phyloP scores from a whole-genome alignment of 78 protist species.

The Capsaspora owczarzaki region DNA sequence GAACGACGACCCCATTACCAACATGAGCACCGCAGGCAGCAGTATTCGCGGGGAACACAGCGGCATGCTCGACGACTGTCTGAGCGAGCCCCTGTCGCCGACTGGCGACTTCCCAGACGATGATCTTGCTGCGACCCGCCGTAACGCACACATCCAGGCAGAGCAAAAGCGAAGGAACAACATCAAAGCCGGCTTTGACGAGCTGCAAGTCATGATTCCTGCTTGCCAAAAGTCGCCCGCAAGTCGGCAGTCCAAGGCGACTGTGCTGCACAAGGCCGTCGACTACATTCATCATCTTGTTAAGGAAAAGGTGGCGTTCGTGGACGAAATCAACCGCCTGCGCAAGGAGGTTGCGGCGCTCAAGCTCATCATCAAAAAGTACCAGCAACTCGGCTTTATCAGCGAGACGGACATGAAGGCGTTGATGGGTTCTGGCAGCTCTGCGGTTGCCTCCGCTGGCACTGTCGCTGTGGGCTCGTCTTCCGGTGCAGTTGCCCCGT shows the following conservation, averaged over 20 bases:
- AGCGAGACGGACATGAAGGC: constrained; percentile 2
- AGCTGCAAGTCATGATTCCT: constrained; percentile 33
- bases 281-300: constrained; percentile 23
- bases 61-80: neutral
- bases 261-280: constrained; percentile 15
- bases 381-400: neutral
- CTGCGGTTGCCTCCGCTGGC: neutral
- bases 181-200: constrained; percentile 35
- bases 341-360: constrained; percentile 26
- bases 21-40: neutral
- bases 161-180: constrained; percentile 30
- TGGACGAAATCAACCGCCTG: constrained; percentile 12
- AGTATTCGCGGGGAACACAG: neutral
- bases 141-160: constrained; percentile 22
- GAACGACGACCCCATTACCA: neutral
- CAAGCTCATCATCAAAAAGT: constrained; percentile 9
- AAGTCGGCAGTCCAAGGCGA: constrained; percentile 4
- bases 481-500: too few species aligned
- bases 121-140: neutral
- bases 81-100: neutral
- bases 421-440: too few species aligned
- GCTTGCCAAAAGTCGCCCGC: neutral
- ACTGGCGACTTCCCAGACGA: neutral
- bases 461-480: neutral
- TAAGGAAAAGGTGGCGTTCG: constrained; percentile 2